These are phyloP conservation scores for Adansonia madagascariensis DNA, from an alignment of 441 rosid genomes.

Conservation along the genomic window DNA sequence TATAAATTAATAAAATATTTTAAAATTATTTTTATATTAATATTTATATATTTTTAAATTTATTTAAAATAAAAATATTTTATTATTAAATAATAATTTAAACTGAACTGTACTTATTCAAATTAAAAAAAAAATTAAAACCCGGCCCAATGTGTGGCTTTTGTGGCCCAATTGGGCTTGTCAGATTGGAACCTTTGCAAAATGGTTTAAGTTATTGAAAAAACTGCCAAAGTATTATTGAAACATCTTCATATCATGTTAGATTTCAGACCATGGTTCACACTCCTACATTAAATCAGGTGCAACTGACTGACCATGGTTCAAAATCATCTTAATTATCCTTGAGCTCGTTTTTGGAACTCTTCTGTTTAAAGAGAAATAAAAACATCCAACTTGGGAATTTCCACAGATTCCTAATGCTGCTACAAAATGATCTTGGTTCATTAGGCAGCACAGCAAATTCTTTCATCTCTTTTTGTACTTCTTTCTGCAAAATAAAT, in stretches of 20 bases:
- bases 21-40: too few relatives aligned
- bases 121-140: too few relatives aligned
- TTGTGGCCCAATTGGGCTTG: background rate
- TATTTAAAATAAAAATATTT: too few relatives aligned
- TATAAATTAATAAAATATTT: too few relatives aligned
- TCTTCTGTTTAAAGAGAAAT: background rate
- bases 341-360: constrained; percentile 15
- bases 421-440: constrained; percentile 28
- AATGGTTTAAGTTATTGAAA: constrained; percentile 10
- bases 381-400: constrained; percentile 42
- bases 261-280: constrained; percentile 7
- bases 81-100: too few relatives aligned
- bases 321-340: constrained; percentile 1
- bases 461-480: constrained; percentile 22
- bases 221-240: background rate
- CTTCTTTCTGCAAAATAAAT: constrained; percentile 41
- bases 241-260: background rate
- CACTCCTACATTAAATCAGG: constrained; percentile 14
- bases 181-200: background rate
- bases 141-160: too few relatives aligned
- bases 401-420: constrained; percentile 42
- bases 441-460: constrained; percentile 17
- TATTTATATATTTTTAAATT: too few relatives aligned
- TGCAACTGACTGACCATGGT: background rate
- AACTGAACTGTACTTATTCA: too few relatives aligned